phyloP scores from a whole-genome alignment of 1,284 basidiomycete species.

The Trichosporon asahii region DNA sequence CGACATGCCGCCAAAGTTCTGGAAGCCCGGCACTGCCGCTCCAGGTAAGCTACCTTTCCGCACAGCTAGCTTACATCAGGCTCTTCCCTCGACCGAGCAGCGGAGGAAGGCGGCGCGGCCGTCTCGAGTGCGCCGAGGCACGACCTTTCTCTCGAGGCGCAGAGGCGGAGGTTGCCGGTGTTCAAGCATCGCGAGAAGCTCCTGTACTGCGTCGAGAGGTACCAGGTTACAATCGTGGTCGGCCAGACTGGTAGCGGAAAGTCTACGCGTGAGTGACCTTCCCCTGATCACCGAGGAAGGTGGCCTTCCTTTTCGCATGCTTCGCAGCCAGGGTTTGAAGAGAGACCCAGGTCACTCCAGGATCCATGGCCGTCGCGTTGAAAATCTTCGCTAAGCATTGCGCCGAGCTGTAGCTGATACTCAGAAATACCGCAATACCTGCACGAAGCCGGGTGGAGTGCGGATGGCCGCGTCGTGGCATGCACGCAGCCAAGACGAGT shows the following conservation, averaged over 20 bases:
- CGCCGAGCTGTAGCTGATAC: slow-evolving; percentile 8
- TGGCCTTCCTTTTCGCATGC: no score
- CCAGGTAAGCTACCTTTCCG: slow-evolving; percentile 62
- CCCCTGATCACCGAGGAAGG: no score
- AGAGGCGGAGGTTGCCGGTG: slow-evolving; percentile 79
- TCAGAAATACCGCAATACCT: slow-evolving; percentile 92
- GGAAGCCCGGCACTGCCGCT: slow-evolving; percentile 67
- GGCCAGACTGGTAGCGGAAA: slow-evolving; percentile 98
- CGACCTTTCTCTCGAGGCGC: slow-evolving; percentile 62
- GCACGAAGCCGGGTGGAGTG: slow-evolving; percentile 82
- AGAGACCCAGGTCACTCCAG: no score
- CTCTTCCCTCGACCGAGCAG: slow-evolving; percentile 76
- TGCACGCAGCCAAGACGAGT: slow-evolving; percentile 95
- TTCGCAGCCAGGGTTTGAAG: no score
- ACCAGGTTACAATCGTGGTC: slow-evolving; percentile 77
- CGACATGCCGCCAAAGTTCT: slow-evolving; percentile 51
- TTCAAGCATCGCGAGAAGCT: slow-evolving; percentile 80
- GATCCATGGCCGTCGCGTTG: no score
- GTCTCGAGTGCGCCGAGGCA: slow-evolving; percentile 59
- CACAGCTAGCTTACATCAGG: slow-evolving; percentile 32
- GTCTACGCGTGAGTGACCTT: slow-evolving; percentile 72
- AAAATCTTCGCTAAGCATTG: no score
- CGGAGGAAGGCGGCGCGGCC: slow-evolving; percentile 68
- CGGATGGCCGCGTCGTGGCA: slow-evolving; percentile 70
- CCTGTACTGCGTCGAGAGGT: slow-evolving; percentile 76